phyloP scores from a whole-genome alignment of 495 filamentous ascomycete species.

The Penicillium argentinense region DNA sequence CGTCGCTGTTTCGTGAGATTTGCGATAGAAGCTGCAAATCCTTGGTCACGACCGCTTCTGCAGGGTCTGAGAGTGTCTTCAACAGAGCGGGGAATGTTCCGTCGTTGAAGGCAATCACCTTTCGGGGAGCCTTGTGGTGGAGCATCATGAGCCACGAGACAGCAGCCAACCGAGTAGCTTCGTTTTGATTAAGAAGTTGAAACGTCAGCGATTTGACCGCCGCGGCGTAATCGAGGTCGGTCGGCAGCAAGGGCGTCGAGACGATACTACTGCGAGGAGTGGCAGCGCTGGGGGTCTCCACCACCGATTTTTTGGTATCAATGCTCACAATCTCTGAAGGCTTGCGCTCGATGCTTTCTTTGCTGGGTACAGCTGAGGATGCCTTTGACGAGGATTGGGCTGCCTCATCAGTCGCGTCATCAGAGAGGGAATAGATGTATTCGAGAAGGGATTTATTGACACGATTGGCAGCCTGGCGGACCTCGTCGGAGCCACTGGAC shows the following conservation, averaged over 20 bases:
- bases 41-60: constrained; percentile 93
- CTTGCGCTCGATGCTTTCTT: constrained; percentile 53
- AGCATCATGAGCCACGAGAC: constrained; percentile 97
- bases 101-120: constrained; percentile 93
- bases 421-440: constrained; percentile 86
- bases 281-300: constrained; percentile 43
- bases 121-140: constrained; percentile 89
- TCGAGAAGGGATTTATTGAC: constrained; percentile 90
- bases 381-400: constrained; percentile 36
- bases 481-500: constrained; percentile 84
- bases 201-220: constrained; percentile 94
- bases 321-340: constrained; percentile 35
- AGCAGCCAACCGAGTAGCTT: constrained; percentile 90
- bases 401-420: constrained; percentile 58
- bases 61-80: constrained; percentile 93
- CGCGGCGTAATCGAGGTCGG: constrained; percentile 91
- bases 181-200: constrained; percentile 94
- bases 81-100: constrained; percentile 95
- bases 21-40: constrained; percentile 94
- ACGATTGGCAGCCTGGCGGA: constrained; percentile 81
- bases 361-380: constrained; percentile 44
- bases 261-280: constrained; percentile 45
- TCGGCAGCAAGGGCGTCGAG: constrained; percentile 45
- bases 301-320: constrained; percentile 33
- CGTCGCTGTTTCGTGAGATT: constrained; percentile 93